A percentile compares a stretch with the other conserved stretches of the same genome.
These are phyloP conservation scores for Termitomyces sp. DNA, from an alignment of 768 basidiomycete species.

Conservation along the genomic window DNA sequence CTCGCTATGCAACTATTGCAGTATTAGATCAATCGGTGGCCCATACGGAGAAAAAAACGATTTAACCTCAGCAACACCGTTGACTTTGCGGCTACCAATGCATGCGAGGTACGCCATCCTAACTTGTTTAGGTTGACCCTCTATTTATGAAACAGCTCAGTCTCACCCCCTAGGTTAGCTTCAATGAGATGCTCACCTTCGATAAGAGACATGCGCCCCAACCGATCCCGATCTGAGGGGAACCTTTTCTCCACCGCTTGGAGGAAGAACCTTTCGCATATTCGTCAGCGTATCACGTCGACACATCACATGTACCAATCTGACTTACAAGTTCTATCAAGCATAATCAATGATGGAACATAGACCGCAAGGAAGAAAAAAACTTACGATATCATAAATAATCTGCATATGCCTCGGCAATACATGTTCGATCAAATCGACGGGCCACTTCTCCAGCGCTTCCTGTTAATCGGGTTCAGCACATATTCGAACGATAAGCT, in stretches of 20 bases:
- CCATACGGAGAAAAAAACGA: no score
- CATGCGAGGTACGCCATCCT: slow-evolving; percentile 92
- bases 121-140: slow-evolving; percentile 82
- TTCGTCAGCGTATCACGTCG: not conserved
- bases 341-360: slow-evolving; percentile 1
- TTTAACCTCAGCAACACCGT: slow-evolving; percentile 95
- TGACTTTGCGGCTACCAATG: slow-evolving; percentile 72
- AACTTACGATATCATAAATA: slow-evolving; percentile 61
- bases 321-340: slow-evolving; percentile 45
- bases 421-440: slow-evolving; percentile 80
- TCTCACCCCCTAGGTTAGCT: not conserved
- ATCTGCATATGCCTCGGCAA: slow-evolving; percentile 90
- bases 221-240: slow-evolving; percentile 79
- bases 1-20: slow-evolving; percentile 66
- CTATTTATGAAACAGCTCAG: slow-evolving; percentile 31
- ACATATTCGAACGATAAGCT: not conserved
- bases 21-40: no score
- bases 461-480: slow-evolving; percentile 38
- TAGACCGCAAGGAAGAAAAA: not conserved
- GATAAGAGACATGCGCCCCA: slow-evolving; percentile 88
- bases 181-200: slow-evolving; percentile 49
- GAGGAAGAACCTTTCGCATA: slow-evolving; percentile 50
- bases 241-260: slow-evolving; percentile 88
- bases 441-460: slow-evolving; percentile 90
- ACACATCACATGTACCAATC: not conserved